Conservation (phyloP, 495 filamentous ascomycete genomes). For the Aspergillus homomorphus region DNA sequence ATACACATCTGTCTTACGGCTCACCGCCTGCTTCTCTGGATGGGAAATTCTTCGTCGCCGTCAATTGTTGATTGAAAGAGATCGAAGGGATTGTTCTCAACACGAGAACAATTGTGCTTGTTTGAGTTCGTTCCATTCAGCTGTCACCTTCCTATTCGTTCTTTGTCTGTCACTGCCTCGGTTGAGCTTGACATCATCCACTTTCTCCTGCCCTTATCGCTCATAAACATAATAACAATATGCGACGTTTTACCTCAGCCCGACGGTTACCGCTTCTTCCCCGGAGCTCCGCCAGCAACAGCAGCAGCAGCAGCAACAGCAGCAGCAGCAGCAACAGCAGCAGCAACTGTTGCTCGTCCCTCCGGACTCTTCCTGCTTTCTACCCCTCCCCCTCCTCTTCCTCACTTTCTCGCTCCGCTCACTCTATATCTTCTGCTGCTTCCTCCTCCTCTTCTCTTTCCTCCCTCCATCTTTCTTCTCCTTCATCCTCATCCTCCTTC, state of each 20-base stretch:
- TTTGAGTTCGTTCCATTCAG: not conserved
- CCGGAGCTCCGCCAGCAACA: not conserved
- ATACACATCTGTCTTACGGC: not conserved
- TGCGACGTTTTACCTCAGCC: conserved; percentile 6
- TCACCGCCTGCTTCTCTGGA: not conserved
- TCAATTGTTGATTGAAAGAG: not conserved
- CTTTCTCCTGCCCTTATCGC: not conserved
- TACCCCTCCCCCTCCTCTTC: not conserved
- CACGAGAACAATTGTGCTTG: not conserved
- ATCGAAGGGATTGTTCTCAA: not conserved
- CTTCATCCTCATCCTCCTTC: conserved; percentile 23
- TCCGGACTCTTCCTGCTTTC: not conserved
- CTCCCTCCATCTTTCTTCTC: conserved; percentile 8
- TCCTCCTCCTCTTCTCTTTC: conserved; percentile 15
- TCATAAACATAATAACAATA: not conserved
- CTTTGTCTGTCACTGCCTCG: not conserved
- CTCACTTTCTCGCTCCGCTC: not conserved
- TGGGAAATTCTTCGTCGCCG: not conserved
- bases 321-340: not conserved
- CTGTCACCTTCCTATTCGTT: not conserved
- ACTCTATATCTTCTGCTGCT: not conserved
- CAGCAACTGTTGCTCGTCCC: not conserved
- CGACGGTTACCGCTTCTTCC: conserved; percentile 1
- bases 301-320: not conserved
- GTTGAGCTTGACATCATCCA: not conserved